Evolutionary conservation across 306 rosid genomes (phyloP), one percentile per base, ranked within the genome.

Genomic region (Prunus kanzakura): DNA sequence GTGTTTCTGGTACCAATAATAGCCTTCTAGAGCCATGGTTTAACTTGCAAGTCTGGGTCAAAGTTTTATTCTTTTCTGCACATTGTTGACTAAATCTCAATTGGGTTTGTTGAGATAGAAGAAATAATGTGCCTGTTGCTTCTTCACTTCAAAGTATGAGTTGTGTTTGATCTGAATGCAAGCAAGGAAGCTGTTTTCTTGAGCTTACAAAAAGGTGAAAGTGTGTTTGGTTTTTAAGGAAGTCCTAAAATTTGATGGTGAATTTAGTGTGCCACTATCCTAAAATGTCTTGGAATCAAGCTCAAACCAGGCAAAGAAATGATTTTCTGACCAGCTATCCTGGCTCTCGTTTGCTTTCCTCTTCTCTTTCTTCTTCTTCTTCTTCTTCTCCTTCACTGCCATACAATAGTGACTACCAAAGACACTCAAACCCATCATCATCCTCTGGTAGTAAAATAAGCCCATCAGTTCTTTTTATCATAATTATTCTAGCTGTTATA

Each of bases 391-490:
- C 43, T 38, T 38, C 43, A 38, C 43, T 38, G 43, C 43, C 43
- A 38, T 38, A 38, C 43, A 38, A 38, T 38, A 38, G 43, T 38
- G 43, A 38, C 43, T 38, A 38, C 43, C 43, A 6, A 38, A 38
- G 0, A 38, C 2, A 38, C 43, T 38, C 43, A 38, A 38, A 38
- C 9, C 87, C 55, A 1, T 79, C 87, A 49, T 63, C 85, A 69
- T 88, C 93, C 29, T 83, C 90, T n/a, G 82, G 92, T 52, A 84
- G 78, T 41, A 91, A 82, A 84, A 76, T 94, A 71, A 88, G 80
- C 77, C 97, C 96, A 32, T 81, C 91, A 54, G 67, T 94, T 69
- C 72, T 91, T 57, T 79, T 93, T 65, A 89, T 94, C 85, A 85
- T 94, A 76, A 84, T 91, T 8, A 75, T 94, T 81, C 55, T 91